Evolutionary conservation across 768 basidiomycete genomes (phyloP).

Genomic region (Naganishia vaughanmartiniae): DNA sequence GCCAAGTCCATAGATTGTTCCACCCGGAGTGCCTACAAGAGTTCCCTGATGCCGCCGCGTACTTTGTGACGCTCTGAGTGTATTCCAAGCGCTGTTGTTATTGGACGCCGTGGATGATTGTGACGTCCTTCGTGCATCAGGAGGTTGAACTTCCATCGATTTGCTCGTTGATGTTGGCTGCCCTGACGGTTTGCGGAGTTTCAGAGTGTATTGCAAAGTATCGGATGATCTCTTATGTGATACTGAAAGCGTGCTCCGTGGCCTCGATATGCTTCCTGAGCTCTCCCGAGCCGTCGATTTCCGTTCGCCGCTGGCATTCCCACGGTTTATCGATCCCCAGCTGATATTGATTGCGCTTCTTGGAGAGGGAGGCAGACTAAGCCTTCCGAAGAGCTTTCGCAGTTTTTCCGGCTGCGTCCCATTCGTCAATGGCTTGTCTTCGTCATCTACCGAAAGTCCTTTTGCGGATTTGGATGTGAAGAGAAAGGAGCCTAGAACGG

Average conservation of each 20-base stretch:
- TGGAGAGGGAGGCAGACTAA: neutral
- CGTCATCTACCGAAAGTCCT: too few relatives aligned
- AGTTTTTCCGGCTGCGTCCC: neutral
- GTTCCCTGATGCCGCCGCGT: neutral
- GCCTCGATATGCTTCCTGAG: neutral
- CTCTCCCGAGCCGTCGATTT: neutral
- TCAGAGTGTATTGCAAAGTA: neutral
- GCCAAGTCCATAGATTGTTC: constrained; percentile 19
- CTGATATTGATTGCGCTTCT: neutral
- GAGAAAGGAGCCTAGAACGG: constrained; percentile 1
- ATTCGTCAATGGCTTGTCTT: neutral
- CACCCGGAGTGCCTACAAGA: constrained; percentile 1
- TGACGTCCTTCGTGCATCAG: neutral
- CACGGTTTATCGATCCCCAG: neutral
- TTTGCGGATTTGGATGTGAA: neutral
- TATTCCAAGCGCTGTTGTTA: neutral
- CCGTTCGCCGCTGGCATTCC: neutral
- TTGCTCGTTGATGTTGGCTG: neutral
- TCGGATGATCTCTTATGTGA: neutral
- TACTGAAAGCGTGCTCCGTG: neutral
- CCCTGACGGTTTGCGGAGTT: neutral
- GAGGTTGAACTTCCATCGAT: neutral
- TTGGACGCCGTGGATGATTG: neutral
- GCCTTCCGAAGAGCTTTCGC: neutral
- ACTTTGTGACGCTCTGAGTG: neutral